These are phyloP conservation scores for Suhomyces bokatorum DNA, from an alignment of 1,139 yeast species.

Conservation along the genomic window DNA sequence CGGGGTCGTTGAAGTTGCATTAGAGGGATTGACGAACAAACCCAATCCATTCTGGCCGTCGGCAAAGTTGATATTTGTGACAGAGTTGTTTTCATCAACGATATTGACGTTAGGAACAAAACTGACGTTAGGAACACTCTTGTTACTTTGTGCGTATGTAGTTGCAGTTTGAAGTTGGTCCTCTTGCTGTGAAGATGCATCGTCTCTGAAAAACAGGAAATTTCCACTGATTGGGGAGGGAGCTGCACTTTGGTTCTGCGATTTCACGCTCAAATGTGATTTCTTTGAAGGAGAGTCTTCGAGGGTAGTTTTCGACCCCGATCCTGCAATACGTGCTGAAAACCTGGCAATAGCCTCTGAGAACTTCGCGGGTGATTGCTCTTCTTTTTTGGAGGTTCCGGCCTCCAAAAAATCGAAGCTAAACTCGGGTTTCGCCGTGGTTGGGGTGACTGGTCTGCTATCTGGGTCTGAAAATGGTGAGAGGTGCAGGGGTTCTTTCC, in stretches of 20 bases:
- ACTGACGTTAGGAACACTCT: conserved; percentile 13
- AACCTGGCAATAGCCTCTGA: conserved; percentile 35
- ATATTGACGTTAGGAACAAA: conserved; percentile 14
- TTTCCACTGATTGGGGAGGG: conserved; percentile 13
- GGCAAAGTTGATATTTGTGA: conserved; percentile 4
- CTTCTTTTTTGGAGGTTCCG: conserved; percentile 6
- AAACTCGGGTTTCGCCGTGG: neutral
- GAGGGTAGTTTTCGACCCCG: conserved; percentile 18
- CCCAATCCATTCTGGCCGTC: conserved; percentile 14
- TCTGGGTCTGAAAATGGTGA: conserved; percentile 10
- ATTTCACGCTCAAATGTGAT: conserved; percentile 4
- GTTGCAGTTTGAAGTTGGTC: neutral
- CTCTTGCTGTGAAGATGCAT: neutral
- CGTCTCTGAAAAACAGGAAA: conserved; percentile 14
- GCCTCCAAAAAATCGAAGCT: conserved; percentile 6
- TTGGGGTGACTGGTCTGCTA: conserved; percentile 1
- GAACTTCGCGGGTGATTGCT: conserved; percentile 22
- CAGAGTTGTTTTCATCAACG: conserved; percentile 10
- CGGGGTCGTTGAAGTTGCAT: neutral
- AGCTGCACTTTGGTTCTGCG: conserved; percentile 5
- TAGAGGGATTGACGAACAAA: conserved; percentile 3
- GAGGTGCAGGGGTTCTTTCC: neutral
- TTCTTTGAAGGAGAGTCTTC: conserved; percentile 16
- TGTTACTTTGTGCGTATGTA: conserved; percentile 4
- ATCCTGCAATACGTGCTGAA: conserved; percentile 47